Base-by-base conservation (phyloP, 257 asterid genomes). In the Coffea eugenioides region DNA sequence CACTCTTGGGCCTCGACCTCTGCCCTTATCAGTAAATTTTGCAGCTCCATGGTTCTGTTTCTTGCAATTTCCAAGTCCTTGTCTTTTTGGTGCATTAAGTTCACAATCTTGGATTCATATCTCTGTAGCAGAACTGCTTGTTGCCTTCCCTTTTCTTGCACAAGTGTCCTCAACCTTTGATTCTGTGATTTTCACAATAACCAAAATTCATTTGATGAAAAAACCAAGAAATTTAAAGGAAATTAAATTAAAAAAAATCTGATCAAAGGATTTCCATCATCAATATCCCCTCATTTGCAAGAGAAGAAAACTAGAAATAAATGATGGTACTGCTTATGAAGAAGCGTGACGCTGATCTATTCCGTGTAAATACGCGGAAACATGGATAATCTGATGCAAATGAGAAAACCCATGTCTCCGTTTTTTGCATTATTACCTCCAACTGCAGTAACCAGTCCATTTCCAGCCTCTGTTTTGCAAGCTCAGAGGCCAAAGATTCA, bases 361-460 rank as follows among this genome's bases (percentile, higher is more conserved):
- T 59, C 27, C 65, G 23, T 21, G 3, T 59, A 25, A 59, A 59
- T 59, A 59, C 20, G 3, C 7, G 43, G 76, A 69, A 69, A 66
- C 61, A 54, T 78, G 25, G 48, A 64, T 25, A 64, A 18, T 21
- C 6, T 59, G 57, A 46, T 23, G 21, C 65, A 71, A n/a, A 46
- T 41, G 5, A 16, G 39, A 15, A 66, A 49, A 15, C 8, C 23
- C n/a, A 11, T 27, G 18, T 74, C 57, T 18, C 11, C 52, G 34
- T 57, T 20, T 3, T 39, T 13, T 36, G 6, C 14, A 71, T 61
- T 48, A 34, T 79, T 74, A 89, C 97, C 97, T 90, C 86, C 36
- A 82, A 77, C 65, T 85, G 93, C 69, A 90, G 79, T 43, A 88
- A 82, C 80, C 80, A 80, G 66, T 90, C 90, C 76, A 91, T 85